Percentiles rank a stretch among this genome's conserved stretches.
These are phyloP conservation scores for Fennellomyces sp. DNA, from an alignment of 371 early-diverging fungal species.

Conservation along the genomic window DNA sequence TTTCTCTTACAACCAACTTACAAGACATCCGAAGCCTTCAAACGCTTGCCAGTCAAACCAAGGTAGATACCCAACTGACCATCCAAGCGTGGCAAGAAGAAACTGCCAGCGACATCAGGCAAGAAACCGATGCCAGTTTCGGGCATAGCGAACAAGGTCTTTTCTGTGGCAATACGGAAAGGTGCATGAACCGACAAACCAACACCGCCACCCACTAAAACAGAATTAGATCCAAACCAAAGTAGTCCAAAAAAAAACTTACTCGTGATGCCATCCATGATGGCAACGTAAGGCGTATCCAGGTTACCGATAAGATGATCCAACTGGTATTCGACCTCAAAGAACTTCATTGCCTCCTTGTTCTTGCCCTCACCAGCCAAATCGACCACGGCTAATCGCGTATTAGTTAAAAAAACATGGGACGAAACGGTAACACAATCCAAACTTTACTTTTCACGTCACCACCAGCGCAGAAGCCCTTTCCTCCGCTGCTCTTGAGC, in stretches of 20 bases:
- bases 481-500: constrained; percentile 72
- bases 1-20: constrained; percentile 40
- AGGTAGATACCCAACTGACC: constrained; percentile 92
- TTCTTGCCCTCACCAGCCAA: constrained; percentile 39
- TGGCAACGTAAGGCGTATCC: constrained; percentile 83
- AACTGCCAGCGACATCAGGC: constrained; percentile 96
- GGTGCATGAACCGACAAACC: constrained; percentile 95
- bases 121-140: constrained; percentile 95
- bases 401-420: no score
- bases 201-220: constrained; percentile 94
- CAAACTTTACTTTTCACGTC: constrained; percentile 82
- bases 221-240: background rate
- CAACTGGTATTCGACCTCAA: constrained; percentile 90
- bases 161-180: constrained; percentile 95
- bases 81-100: constrained; percentile 93
- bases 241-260: constrained; percentile 23
- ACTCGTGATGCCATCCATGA: constrained; percentile 95
- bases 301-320: constrained; percentile 92
- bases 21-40: constrained; percentile 85
- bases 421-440: background rate
- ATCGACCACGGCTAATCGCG: constrained; percentile 55
- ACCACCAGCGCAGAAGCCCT: constrained; percentile 97
- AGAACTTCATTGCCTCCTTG: constrained; percentile 74
- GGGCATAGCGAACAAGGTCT: constrained; percentile 94
- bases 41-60: constrained; percentile 87